A percentile compares a stretch with the other conserved stretches of the same genome.
phyloP scores from a whole-genome alignment of 306 rosid genomes.

The Rosa rugosa region DNA sequence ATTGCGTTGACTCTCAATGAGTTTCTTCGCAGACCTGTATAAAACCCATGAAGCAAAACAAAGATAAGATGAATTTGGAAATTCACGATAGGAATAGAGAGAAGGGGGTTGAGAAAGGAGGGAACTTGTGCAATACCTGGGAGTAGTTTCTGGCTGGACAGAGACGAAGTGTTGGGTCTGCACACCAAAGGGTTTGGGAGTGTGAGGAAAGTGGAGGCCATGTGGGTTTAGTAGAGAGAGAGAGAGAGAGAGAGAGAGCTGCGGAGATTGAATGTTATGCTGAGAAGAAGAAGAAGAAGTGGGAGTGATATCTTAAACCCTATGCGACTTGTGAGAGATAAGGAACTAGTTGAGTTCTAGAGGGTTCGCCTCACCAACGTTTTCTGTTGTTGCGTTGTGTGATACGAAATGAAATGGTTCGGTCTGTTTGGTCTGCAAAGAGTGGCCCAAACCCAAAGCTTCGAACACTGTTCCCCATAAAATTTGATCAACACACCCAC shows the following conservation, averaged over 20 bases:
- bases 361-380: slow-evolving; percentile 4
- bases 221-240: slow-evolving; percentile 19
- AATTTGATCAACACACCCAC: too few relatives aligned
- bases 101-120: neutral
- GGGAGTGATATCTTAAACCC: neutral
- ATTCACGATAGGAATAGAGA: neutral
- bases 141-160: slow-evolving; percentile 42
- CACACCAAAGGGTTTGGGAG: slow-evolving; percentile 45
- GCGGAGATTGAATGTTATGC: neutral
- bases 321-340: neutral
- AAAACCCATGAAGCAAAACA: slow-evolving; percentile 21
- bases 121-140: slow-evolving; percentile 30
- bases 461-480: neutral
- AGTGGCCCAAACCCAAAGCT: neutral
- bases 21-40: slow-evolving; percentile 53
- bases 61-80: neutral
- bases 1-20: slow-evolving; percentile 57
- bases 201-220: slow-evolving; percentile 75
- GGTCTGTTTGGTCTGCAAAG: neutral
- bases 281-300: neutral
- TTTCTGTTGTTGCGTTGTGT: neutral
- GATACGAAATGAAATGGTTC: neutral
- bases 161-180: slow-evolving; percentile 40
- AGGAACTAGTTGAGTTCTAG: neutral
- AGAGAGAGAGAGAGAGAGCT: slow-evolving; percentile 4